Percentiles rank a stretch among this genome's conserved stretches.
phyloP scores from a whole-genome alignment of 2,329 filamentous ascomycete species.

The Blastomyces percursus region DNA sequence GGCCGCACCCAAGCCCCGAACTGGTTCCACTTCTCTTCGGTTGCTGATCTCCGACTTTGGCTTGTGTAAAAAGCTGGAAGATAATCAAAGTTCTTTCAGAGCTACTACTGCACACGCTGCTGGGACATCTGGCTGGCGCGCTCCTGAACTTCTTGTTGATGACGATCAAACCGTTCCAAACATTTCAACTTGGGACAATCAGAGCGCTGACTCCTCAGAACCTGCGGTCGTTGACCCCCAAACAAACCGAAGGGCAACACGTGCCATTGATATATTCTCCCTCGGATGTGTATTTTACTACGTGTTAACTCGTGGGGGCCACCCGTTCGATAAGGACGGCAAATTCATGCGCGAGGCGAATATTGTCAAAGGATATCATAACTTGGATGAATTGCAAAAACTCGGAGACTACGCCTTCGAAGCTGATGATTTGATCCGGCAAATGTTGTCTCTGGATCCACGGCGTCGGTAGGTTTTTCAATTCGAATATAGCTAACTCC shows the following conservation, averaged over 20 bases:
- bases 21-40: conserved; percentile 55
- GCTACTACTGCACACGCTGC: conserved; percentile 89
- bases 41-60: conserved; percentile 96
- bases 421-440: conserved; percentile 72
- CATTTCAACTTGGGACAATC: conserved; percentile 22
- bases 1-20: conserved; percentile 45
- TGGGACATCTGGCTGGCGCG: conserved; percentile 92
- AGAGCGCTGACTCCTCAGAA: conserved; percentile 36
- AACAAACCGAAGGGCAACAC: conserved; percentile 69
- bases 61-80: conserved; percentile 91
- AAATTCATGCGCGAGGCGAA: conserved; percentile 95
- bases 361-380: conserved; percentile 80
- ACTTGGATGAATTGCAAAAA: conserved; percentile 57
- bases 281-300: conserved; percentile 98
- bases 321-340: conserved; percentile 90
- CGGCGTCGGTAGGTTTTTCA: conserved; percentile 41
- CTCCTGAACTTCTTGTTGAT: conserved; percentile 79
- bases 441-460: conserved; percentile 62
- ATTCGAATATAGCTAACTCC: background rate
- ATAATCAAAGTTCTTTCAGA: conserved; percentile 85
- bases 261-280: conserved; percentile 95
- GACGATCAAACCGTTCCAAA: conserved; percentile 49
- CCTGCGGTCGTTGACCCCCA: conserved; percentile 44
- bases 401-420: conserved; percentile 78
- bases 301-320: conserved; percentile 81